Evolutionary conservation across 805 yeast genomes (phyloP), one percentile per base, ranked within the genome.

Genomic region (Ogataea pilisensis): DNA sequence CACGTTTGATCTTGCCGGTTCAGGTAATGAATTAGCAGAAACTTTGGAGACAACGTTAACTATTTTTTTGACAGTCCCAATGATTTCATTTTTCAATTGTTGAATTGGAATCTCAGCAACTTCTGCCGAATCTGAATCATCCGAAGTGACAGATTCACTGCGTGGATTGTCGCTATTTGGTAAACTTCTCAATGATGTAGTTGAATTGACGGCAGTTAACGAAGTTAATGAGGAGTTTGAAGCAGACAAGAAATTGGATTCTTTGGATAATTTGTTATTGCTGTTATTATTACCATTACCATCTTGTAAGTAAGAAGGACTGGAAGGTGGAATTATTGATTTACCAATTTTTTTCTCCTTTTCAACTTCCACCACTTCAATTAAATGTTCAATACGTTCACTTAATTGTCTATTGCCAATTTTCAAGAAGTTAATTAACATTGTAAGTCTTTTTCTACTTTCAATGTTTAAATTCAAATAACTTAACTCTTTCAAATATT

Each of bases 1-100:
- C 12, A 93, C 95, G 37, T 84, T 81, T 2, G 83, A 69, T 48
- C 95, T 76, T 7, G 89, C 88, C 3, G 86, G 85, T 49, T 82
- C 88, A 7, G 89, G 87, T 26, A 84, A 61, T 3, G 88, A 77
- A 44, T 72, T 77, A 0, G 90, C 88, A 1, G 89, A 85, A 51
- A 87, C 86, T 48, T 85, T 85, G 3, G 97, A 86, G 9, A 93
- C 85, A 29, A 91, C 78, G 31, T 80, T 78, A 27, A 90, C 89
- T 35, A 89, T 88, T 57, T 88, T 91, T 59, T 87, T 86, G 20
- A 93, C 90, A 0, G 97, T 93, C 0, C 85, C 76, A 8, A 90
- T 82, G 27, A 91, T 87, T 50, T 91, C 99, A 49, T 80, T 76
- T 48, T 86, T 84, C 27, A 90, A 73, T 34, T 78, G 68, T 44